Evolutionary conservation across 202 grass and related monocot genomes (phyloP).

Genomic region (Carex arenaria): DNA sequence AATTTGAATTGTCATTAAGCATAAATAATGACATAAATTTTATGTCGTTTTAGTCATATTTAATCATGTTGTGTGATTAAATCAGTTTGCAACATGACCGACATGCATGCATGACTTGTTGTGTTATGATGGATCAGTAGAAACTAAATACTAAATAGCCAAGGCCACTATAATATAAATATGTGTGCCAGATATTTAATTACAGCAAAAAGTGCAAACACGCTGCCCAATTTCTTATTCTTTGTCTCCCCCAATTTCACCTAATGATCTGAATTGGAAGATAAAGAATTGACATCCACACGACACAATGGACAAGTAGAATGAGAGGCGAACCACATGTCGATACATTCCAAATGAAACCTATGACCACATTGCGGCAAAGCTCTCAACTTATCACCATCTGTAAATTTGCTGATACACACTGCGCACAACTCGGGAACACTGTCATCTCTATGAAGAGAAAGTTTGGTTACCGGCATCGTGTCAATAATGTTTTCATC

Average conservation of each 20-base stretch:
- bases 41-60: no score
- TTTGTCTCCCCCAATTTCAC: background rate
- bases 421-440: background rate
- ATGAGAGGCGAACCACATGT: conserved; percentile 49
- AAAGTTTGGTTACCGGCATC: background rate
- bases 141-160: no score
- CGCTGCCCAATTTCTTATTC: background rate
- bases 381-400: conserved; percentile 42
- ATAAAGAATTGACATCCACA: conserved; percentile 16
- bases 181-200: no score
- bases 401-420: conserved; percentile 32
- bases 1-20: no score
- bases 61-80: no score
- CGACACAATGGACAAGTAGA: conserved; percentile 79
- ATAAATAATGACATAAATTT: no score
- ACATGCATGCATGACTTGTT: no score
- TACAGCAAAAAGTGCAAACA: background rate
- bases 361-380: conserved; percentile 51
- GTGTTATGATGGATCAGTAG: no score
- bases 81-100: no score
- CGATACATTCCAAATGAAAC: conserved; percentile 70
- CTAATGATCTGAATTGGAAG: background rate
- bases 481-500: background rate
- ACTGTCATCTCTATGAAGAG: background rate
- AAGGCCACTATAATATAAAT: no score